Conservation (phyloP, 2,329 filamentous ascomycete species). For the Paracoccidioides lutzii region DNA sequence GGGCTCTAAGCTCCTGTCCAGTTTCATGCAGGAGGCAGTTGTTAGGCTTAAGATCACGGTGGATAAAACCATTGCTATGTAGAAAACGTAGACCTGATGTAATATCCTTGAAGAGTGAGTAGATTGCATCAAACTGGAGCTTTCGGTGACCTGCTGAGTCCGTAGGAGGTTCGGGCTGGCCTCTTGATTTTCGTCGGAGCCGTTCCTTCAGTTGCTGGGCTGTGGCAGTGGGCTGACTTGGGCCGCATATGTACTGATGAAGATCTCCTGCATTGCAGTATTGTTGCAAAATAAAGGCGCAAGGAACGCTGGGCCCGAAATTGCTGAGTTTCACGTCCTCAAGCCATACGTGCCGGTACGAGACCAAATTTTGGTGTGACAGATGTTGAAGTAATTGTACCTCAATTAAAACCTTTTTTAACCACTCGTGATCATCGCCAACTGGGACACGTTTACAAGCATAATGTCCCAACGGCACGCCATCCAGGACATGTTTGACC, state of each 20-base stretch:
- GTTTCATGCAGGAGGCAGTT: constrained; percentile 82
- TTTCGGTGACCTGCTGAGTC: constrained; percentile 41
- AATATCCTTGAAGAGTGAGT: constrained; percentile 91
- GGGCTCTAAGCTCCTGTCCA: constrained; percentile 57
- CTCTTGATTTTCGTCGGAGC: constrained; percentile 68
- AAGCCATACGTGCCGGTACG: constrained; percentile 94
- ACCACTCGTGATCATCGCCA: constrained; percentile 84
- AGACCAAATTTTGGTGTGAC: constrained; percentile 88
- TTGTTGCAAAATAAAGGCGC: constrained; percentile 92
- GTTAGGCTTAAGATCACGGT: constrained; percentile 88
- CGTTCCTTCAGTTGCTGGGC: constrained; percentile 83
- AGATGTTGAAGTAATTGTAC: constrained; percentile 85
- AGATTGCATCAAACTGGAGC: constrained; percentile 79
- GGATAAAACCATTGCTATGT: constrained; percentile 84
- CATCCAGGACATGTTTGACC: constrained; percentile 86
- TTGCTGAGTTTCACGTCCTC: constrained; percentile 73
- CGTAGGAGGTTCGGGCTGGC: constrained; percentile 51
- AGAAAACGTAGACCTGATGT: constrained; percentile 83
- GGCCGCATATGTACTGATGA: constrained; percentile 70
- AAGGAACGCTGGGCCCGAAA: constrained; percentile 84
- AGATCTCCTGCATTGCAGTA: constrained; percentile 93
- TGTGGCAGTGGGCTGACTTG: constrained; percentile 47
- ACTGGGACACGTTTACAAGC: constrained; percentile 96
- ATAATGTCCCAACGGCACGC: constrained; percentile 76
- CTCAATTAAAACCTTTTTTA: constrained; percentile 87